Base-by-base conservation (phyloP, 1,284 basidiomycete species). In the Vanrija sp. region DNA sequence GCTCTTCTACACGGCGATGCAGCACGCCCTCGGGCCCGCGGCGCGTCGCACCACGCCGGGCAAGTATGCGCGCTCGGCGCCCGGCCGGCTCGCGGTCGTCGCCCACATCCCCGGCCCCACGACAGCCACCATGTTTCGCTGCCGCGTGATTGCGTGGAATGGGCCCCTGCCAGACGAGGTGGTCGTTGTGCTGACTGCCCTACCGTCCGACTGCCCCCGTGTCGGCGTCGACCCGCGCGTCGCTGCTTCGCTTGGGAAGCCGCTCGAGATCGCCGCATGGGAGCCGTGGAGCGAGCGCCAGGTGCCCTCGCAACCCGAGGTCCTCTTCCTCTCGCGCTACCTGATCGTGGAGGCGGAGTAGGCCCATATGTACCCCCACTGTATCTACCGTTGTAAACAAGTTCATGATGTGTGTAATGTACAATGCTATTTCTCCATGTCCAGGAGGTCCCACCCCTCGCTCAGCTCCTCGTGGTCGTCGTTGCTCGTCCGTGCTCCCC, bases 1-100 rank as follows among this genome's bases (percentile, higher is more conserved):
- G 14, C 64, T 75, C 1, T 75, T 73, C 62, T 72, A 75, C 60
- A 71, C 65, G 3, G 66, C 71, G 4, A 55, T 68, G 15, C 66
- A 69, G 38, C 63, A 67, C 26, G 63, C 61, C 4, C 54, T 69
- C 46, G 49, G 25, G 38, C 46, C 18, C 51, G 51, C 21, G 56
- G 58, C 9, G 14, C 34, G 45, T 54, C 18, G 43, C 44, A 19
- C 44, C 34, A 63, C 25, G 3, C 45, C 49, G 23, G 14, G 46
- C 18, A n/a, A 52, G 26, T 58, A 60, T 42, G 18, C 65, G 15
- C 50, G 51, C 12, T 29, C 54, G 3, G 48, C 63, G 19, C 21
- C 56, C 15, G 28, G 60, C 6, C 49, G 53, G 19, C 46, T 67
- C 5, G 48, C 42, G 3, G 51, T 60, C 8, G 5, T 16, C 2